Percentiles rank a stretch among this genome's conserved stretches.
Conservation (phyloP, 768 basidiomycete species). For the Termitomyces eurrhizus region DNA sequence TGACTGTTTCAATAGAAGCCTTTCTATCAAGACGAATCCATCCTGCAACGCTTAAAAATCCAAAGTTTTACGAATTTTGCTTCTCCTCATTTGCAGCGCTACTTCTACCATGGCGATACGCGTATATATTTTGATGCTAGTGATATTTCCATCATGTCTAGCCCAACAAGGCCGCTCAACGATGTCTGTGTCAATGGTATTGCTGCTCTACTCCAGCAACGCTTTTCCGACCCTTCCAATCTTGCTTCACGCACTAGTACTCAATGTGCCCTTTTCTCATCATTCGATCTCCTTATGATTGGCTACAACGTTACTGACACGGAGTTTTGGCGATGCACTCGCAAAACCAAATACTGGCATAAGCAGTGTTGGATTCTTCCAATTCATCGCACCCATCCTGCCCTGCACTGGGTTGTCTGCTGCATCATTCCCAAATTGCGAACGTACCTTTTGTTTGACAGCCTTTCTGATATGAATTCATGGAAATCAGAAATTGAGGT, state of each 20-base stretch:
- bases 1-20: neutral
- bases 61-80: neutral
- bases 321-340: conserved; percentile 19
- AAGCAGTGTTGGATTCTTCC: conserved; percentile 33
- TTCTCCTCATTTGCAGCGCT: neutral
- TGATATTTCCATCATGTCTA: conserved; percentile 10
- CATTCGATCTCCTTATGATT: conserved; percentile 14
- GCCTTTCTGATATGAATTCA: conserved; percentile 14
- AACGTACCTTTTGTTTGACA: conserved; percentile 28
- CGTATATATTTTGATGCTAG: neutral
- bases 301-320: conserved; percentile 15
- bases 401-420: conserved; percentile 32
- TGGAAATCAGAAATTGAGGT: conserved; percentile 12
- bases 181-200: conserved; percentile 23
- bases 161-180: conserved; percentile 14
- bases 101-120: neutral
- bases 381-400: conserved; percentile 22
- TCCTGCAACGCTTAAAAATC: neutral
- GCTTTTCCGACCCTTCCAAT: neutral
- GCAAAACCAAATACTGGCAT: conserved; percentile 22
- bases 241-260: conserved; percentile 8
- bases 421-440: conserved; percentile 10
- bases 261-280: conserved; percentile 5
- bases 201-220: conserved; percentile 17
- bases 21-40: neutral